Evolutionary conservation across 2,329 filamentous ascomycete genomes (phyloP), one percentile per base, ranked within the genome.

Genomic region (Fusarium drepaniforme): DNA sequence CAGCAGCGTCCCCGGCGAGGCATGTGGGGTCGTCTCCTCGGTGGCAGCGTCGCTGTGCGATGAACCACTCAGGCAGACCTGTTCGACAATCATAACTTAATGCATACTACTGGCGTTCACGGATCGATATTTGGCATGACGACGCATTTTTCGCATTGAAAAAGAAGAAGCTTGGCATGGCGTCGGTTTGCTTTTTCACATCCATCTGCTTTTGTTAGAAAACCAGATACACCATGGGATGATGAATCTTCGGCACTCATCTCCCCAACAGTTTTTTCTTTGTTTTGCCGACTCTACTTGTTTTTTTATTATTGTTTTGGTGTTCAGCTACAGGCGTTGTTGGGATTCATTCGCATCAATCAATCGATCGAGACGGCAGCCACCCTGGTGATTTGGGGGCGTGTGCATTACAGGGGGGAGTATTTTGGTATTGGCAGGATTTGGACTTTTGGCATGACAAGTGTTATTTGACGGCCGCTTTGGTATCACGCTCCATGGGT

Each of bases 21-120:
- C 72, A 85, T 90, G 83, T 88, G 88, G 81, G 86, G 86, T 38
- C 87, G 89, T 49, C 84, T 90, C 69, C 88, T 90, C 69, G 86
- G 87, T 56, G 84, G 83, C 61, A 81, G 84, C 62, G 83, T 86
- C 72, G 78, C 83, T 67, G 82, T 83, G 75, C 84, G 85, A 81
- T 86, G 73, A 74, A 72, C 51, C 18, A 51, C 44, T 49, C 7
- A 21, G 23, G 7, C 40, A 13, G n/a, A 46, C 44, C 44, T 51
- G 30, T 58, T 30, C 23, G 63, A 61, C 65, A 68, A 61, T 64
- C 53, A 37, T 69, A 56, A 70, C 37, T 58, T 75, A 66, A 74
- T 72, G 73, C 69, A 78, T 74, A 70, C 49, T 56, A 51, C 64
- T 66, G 75, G 73, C 71, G 75, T 74, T 67, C 38, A 75, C 76